phyloP scores from a whole-genome alignment of 495 filamentous ascomycete species.

The Podospora pseudoanserina region DNA sequence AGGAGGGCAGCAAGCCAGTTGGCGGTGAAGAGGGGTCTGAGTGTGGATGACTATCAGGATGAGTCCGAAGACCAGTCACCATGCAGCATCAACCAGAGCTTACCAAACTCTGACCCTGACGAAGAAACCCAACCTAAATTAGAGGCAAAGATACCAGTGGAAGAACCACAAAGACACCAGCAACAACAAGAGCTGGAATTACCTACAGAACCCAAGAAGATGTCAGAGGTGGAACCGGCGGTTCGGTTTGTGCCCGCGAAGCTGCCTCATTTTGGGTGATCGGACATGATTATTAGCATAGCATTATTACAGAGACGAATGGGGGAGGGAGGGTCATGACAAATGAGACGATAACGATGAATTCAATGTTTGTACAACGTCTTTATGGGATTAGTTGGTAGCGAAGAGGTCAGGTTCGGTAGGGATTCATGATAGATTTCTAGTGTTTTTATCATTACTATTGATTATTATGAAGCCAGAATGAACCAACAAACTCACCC shows the following conservation, averaged over 20 bases:
- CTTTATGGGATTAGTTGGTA: too few relatives aligned
- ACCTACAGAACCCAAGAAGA: neutral
- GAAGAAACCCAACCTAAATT: slow-evolving; percentile 1
- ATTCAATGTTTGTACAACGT: too few relatives aligned
- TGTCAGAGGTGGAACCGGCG: neutral
- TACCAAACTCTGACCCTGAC: neutral
- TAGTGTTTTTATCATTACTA: too few relatives aligned
- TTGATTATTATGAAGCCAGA: too few relatives aligned
- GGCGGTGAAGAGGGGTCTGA: slow-evolving; percentile 67
- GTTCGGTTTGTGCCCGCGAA: slow-evolving; percentile 33
- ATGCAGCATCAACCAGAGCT: slow-evolving; percentile 8
- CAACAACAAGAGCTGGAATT: neutral
- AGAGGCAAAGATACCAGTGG: slow-evolving; percentile 18
- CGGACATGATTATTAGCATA: slow-evolving; percentile 10
- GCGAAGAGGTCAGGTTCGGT: too few relatives aligned
- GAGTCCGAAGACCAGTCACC: slow-evolving; percentile 11
- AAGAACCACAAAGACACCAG: neutral
- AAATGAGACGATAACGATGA: too few relatives aligned
- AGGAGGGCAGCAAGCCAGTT: slow-evolving; percentile 68
- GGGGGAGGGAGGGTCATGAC: neutral
- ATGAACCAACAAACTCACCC: too few relatives aligned
- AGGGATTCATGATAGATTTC: too few relatives aligned
- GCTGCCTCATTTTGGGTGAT: slow-evolving; percentile 31
- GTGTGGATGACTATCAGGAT: slow-evolving; percentile 31
- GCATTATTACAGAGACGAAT: neutral